These are phyloP conservation scores for Pyrenopolyporus hunteri DNA, from an alignment of 495 filamentous ascomycete species.

Conservation along the genomic window DNA sequence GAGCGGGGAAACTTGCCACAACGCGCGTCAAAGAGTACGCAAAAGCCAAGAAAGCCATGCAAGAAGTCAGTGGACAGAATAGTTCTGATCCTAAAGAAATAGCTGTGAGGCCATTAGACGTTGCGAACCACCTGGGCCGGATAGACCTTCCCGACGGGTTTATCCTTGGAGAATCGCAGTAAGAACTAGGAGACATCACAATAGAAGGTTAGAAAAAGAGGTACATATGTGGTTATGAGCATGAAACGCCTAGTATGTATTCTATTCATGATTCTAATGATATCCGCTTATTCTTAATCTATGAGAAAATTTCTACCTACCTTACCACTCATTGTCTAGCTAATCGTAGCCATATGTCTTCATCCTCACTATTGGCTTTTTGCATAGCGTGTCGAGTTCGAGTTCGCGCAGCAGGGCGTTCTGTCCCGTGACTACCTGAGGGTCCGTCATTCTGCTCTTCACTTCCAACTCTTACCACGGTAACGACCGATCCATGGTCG, in stretches of 20 bases:
- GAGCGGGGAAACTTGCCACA: conserved; percentile 41
- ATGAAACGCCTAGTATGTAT: neutral
- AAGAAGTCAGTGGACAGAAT: conserved; percentile 5
- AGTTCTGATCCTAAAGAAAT: conserved; percentile 1
- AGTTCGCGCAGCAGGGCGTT: neutral
- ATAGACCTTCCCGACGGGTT: conserved; percentile 38
- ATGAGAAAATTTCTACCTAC: neutral
- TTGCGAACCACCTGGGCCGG: conserved; percentile 37
- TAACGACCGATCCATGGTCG: too few species aligned
- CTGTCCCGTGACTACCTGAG: neutral
- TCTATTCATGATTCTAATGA: neutral
- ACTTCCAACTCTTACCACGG: neutral
- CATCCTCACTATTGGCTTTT: neutral
- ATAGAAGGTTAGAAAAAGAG: neutral
- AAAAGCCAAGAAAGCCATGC: conserved; percentile 40
- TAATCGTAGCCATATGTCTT: conserved; percentile 30
- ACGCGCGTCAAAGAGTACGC: conserved; percentile 44
- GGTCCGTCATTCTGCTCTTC: neutral
- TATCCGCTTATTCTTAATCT: conserved; percentile 9
- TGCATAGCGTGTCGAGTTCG: neutral
- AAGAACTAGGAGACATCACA: neutral
- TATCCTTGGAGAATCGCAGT: conserved; percentile 1
- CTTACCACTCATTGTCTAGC: neutral
- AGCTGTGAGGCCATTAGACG: conserved; percentile 19
- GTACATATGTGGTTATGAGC: neutral